phyloP scores from a whole-genome alignment of 495 filamentous ascomycete genomes.

The Aspergillus mulundensis region DNA sequence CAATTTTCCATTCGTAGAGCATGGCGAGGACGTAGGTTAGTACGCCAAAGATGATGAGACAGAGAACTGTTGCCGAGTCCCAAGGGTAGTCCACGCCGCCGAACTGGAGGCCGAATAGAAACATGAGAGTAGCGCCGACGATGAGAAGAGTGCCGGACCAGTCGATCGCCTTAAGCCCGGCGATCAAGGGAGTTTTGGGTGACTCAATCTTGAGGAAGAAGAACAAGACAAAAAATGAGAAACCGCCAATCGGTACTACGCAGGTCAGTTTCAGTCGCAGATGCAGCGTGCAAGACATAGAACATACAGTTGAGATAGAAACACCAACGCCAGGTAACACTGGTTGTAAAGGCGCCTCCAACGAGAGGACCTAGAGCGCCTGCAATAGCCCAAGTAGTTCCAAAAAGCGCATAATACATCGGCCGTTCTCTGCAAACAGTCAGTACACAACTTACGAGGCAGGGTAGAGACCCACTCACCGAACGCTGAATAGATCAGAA shows the following conservation, averaged over 20 bases:
- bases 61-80: slow-evolving; percentile 70
- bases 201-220: slow-evolving; percentile 74
- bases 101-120: slow-evolving; percentile 74
- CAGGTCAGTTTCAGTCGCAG: not conserved
- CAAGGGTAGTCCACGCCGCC: slow-evolving; percentile 75
- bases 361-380: slow-evolving; percentile 69
- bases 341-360: slow-evolving; percentile 69
- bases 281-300: not conserved
- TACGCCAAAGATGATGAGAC: slow-evolving; percentile 72
- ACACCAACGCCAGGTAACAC: slow-evolving; percentile 59
- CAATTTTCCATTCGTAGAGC: slow-evolving; percentile 66
- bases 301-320: slow-evolving; percentile 61
- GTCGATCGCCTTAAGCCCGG: slow-evolving; percentile 72
- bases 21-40: slow-evolving; percentile 59
- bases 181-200: slow-evolving; percentile 63
- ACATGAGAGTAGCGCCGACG: slow-evolving; percentile 74
- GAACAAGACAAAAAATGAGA: slow-evolving; percentile 61
- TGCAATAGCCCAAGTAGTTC: slow-evolving; percentile 71
- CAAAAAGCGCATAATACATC: slow-evolving; percentile 60
- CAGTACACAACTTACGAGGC: not conserved
- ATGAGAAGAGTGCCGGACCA: slow-evolving; percentile 68
- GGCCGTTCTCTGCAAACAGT: slow-evolving; percentile 50
- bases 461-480: slow-evolving; percentile 25
- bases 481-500: slow-evolving; percentile 72
- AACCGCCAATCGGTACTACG: slow-evolving; percentile 64